These are phyloP conservation scores for Diaporthe ilicicola DNA, from an alignment of 2,329 filamentous ascomycete species.

Conservation along the genomic window DNA sequence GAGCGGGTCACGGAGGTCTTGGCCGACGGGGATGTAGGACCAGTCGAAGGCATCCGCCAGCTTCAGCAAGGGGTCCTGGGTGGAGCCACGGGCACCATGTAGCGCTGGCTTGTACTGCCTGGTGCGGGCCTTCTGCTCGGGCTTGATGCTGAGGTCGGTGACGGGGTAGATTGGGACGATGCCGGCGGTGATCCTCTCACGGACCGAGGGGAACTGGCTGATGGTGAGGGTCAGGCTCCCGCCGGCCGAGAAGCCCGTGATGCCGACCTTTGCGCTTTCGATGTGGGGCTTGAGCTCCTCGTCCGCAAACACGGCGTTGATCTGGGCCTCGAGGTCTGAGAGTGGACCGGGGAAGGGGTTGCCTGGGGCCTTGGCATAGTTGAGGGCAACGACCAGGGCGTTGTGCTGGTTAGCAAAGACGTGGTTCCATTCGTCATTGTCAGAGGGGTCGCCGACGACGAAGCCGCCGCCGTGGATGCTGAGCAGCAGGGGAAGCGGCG, in stretches of 20 bases:
- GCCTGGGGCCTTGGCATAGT: slow-evolving; percentile 58
- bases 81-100: slow-evolving; percentile 39
- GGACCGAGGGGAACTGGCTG: slow-evolving; percentile 49
- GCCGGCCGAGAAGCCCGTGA: slow-evolving; percentile 61
- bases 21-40: slow-evolving; percentile 49
- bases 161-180: slow-evolving; percentile 55
- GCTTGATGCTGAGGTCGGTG: slow-evolving; percentile 48
- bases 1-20: slow-evolving; percentile 47
- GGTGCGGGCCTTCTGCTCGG: slow-evolving; percentile 41
- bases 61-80: slow-evolving; percentile 40
- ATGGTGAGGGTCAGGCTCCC: slow-evolving; percentile 56
- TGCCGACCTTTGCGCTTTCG: slow-evolving; percentile 49
- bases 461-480: slow-evolving; percentile 63
- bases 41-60: slow-evolving; percentile 49
- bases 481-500: slow-evolving; percentile 52
- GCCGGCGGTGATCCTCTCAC: slow-evolving; percentile 43
- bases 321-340: slow-evolving; percentile 55
- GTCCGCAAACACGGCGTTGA: slow-evolving; percentile 52
- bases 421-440: slow-evolving; percentile 57
- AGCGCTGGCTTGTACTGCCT: slow-evolving; percentile 49
- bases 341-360: slow-evolving; percentile 53
- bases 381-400: slow-evolving; percentile 56
- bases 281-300: slow-evolving; percentile 49
- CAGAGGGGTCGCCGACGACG: slow-evolving; percentile 50
- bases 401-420: slow-evolving; percentile 49